Percentiles rank a stretch among this genome's conserved stretches.
Evolutionary conservation across 2,329 filamentous ascomycete genomes (phyloP).

Genomic region (Orbilia quercus): DNA sequence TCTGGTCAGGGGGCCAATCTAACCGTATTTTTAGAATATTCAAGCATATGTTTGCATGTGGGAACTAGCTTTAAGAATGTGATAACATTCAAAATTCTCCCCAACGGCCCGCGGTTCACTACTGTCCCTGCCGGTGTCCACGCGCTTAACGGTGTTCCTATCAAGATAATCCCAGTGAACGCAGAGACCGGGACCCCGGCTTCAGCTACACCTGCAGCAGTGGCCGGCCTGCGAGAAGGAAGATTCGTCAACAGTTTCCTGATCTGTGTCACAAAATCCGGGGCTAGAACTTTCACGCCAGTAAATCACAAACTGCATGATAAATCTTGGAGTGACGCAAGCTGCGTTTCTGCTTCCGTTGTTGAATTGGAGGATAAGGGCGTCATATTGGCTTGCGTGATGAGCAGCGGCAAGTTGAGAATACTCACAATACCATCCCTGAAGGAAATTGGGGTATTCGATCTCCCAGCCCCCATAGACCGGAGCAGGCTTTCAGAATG

Average conservation of each 20-base stretch:
- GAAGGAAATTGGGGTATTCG: slow-evolving; percentile 76
- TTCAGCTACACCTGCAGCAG: slow-evolving; percentile 76
- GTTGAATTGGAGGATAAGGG: slow-evolving; percentile 79
- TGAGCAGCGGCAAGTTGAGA: slow-evolving; percentile 81
- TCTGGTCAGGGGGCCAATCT: not conserved
- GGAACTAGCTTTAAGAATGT: slow-evolving; percentile 87
- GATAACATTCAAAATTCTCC: slow-evolving; percentile 89
- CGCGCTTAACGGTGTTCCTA: slow-evolving; percentile 70
- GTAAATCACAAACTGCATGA: slow-evolving; percentile 88
- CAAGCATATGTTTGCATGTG: slow-evolving; percentile 90
- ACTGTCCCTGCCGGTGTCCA: slow-evolving; percentile 77
- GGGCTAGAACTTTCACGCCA: slow-evolving; percentile 88
- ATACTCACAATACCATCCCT: slow-evolving; percentile 88
- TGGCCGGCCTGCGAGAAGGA: slow-evolving; percentile 81
- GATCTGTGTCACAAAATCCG: slow-evolving; percentile 77
- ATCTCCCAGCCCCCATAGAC: slow-evolving; percentile 33
- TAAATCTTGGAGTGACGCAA: slow-evolving; percentile 81
- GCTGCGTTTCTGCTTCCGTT: slow-evolving; percentile 81
- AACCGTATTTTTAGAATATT: slow-evolving; percentile 75
- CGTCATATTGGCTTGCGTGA: slow-evolving; percentile 82
- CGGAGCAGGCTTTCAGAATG: slow-evolving; percentile 40
- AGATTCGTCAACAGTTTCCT: slow-evolving; percentile 81
- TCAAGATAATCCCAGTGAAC: slow-evolving; percentile 82
- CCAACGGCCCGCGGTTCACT: slow-evolving; percentile 77
- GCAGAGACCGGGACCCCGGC: slow-evolving; percentile 80